phyloP scores from a whole-genome alignment of 2,329 filamentous ascomycete species.

The Venturia nashicola region DNA sequence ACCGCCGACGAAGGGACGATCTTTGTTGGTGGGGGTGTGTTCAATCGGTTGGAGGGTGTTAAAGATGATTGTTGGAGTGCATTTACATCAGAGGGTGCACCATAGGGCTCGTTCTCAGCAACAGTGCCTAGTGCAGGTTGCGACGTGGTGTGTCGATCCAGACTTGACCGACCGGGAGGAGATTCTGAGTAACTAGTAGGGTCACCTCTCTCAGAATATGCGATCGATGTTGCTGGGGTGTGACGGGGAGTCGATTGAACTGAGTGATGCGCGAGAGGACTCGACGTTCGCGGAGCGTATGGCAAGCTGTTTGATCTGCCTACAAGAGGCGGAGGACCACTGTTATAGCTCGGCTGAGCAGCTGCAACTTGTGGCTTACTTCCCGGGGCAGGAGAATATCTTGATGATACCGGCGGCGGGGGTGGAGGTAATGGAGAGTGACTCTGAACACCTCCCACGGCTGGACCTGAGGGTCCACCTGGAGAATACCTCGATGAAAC shows the following conservation, averaged over 20 bases:
- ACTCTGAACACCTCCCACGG: not conserved
- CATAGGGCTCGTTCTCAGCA: conserved; percentile 4
- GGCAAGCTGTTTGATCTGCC: conserved; percentile 14
- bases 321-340: conserved; percentile 20
- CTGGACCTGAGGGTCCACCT: not conserved
- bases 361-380: not conserved
- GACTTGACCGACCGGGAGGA: not conserved
- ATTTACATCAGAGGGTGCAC: not conserved
- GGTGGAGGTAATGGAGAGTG: conserved; percentile 15
- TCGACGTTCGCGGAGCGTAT: conserved; percentile 53
- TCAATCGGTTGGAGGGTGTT: not conserved
- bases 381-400: conserved; percentile 30
- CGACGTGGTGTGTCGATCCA: not conserved
- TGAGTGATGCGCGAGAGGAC: conserved; percentile 44
- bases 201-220: not conserved
- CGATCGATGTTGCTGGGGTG: not conserved
- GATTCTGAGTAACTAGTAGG: not conserved
- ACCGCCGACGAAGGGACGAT: conserved; percentile 22
- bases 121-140: conserved; percentile 8
- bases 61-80: not conserved
- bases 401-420: conserved; percentile 20
- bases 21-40: conserved; percentile 15
- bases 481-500: not conserved
- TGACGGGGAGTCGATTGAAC: conserved; percentile 12
- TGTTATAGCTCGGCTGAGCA: conserved; percentile 8